These are phyloP conservation scores for Agmasoma carcini DNA, from an alignment of 371 early-diverging fungal genomes.

Conservation along the genomic window DNA sequence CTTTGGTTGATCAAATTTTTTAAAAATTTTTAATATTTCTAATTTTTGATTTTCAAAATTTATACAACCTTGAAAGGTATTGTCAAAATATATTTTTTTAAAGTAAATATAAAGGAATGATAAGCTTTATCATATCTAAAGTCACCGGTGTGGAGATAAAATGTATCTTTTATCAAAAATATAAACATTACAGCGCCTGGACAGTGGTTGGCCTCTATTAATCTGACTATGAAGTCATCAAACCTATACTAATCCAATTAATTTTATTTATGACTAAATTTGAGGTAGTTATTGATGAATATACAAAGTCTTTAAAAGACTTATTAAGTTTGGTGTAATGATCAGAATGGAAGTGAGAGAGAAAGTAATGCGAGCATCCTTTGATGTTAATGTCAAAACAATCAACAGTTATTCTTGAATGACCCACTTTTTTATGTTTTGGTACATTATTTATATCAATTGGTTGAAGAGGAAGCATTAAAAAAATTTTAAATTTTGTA, in stretches of 20 bases:
- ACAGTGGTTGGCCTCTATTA: slow-evolving; percentile 32
- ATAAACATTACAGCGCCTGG: slow-evolving; percentile 27
- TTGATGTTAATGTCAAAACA: not conserved
- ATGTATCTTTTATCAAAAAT: slow-evolving; percentile 2
- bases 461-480: too few species aligned
- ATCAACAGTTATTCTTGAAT: slow-evolving; percentile 18
- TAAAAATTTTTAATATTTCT: slow-evolving; percentile 5
- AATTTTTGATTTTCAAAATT: slow-evolving; percentile 4
- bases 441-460: slow-evolving; percentile 3
- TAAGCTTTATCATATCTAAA: slow-evolving; percentile 7
- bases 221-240: slow-evolving; percentile 1
- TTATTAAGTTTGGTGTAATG: slow-evolving; percentile 18
- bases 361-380: slow-evolving; percentile 12
- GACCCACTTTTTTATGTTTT: not conserved
- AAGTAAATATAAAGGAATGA: not conserved
- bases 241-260: not conserved
- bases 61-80: slow-evolving; percentile 21
- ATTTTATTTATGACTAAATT: slow-evolving; percentile 8
- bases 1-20: not conserved
- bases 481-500: too few species aligned
- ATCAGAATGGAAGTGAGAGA: slow-evolving; percentile 35
- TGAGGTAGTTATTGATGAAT: slow-evolving; percentile 22
- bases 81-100: slow-evolving; percentile 12
- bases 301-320: slow-evolving; percentile 5
- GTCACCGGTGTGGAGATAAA: slow-evolving; percentile 25